Evolutionary conservation across 1,139 yeast species (phyloP), one percentile per base, ranked within the genome.

Genomic region (Yamadazyma diddensiae): DNA sequence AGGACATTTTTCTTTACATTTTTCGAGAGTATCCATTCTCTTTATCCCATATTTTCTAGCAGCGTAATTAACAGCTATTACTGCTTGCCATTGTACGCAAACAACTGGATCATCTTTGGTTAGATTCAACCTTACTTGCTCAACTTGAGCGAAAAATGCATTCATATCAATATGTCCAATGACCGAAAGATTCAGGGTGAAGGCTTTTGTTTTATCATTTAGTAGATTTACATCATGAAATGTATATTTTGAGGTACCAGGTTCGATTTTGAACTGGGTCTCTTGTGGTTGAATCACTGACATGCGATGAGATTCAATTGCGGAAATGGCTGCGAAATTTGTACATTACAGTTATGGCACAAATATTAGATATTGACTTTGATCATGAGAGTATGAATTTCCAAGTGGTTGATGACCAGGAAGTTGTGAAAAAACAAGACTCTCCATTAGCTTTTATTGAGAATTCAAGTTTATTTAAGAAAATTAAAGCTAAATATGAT

Each of bases 81-180:
- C 62, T 0, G 90, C 71, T 34, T 73, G 71, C 98, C 98, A 92
- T 50, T 92, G 98, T 4, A 87, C 87, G 55, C 97, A 90, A 1
- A 90, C 97, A 3, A 92, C 83, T 0, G 98, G 97, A 39, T 79
- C 90, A 2, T 78, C 76, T 2, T 65, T 65, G 1, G 78, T 59
- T 9, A 82, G 59, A 0, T 81, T 81, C 15, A 87, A 66, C 27
- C 97, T 61, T 6, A 85, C 65, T 47, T 84, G 94, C 49, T 92
- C 97, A 22, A 84, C 94, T 51, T 92, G 98, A 0, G 98, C 95
- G 58, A 85, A 92, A 57, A 90, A 92, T 10, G 97, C 97, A 59
- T 92, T 95, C 45, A 87, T 73, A 58, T 92, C 98, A 23, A 92
- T 73, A 47, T 88, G 94, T 3, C 84, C 90, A 28, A 92, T 74